These are phyloP conservation scores for Massarina eburnea DNA, from an alignment of 2,329 filamentous ascomycete genomes.

Conservation along the genomic window DNA sequence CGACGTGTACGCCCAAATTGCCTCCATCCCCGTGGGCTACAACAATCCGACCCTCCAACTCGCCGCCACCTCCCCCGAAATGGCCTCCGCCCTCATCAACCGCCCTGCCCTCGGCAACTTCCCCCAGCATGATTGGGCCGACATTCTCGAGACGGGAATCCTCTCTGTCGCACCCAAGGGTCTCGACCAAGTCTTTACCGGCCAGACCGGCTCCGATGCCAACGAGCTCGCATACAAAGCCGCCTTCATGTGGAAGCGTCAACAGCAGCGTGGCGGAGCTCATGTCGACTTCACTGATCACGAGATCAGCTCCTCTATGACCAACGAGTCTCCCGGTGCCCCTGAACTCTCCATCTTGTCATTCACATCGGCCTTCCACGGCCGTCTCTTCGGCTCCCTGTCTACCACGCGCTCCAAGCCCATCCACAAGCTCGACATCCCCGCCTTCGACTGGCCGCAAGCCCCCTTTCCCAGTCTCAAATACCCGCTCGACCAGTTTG, in stretches of 20 bases:
- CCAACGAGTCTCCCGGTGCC: slow-evolving; percentile 76
- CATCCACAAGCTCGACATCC: slow-evolving; percentile 93
- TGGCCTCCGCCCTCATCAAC: slow-evolving; percentile 81
- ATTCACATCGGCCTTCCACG: slow-evolving; percentile 88
- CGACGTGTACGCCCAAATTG: slow-evolving; percentile 88
- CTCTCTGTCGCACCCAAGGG: slow-evolving; percentile 82
- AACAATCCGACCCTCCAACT: slow-evolving; percentile 78
- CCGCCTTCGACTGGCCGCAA: slow-evolving; percentile 93
- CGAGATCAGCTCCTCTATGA: slow-evolving; percentile 75
- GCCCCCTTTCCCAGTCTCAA: slow-evolving; percentile 82
- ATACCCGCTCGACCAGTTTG: slow-evolving; percentile 82
- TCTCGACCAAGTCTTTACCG: slow-evolving; percentile 86
- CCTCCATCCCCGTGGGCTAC: slow-evolving; percentile 89
- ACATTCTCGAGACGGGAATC: slow-evolving; percentile 76
- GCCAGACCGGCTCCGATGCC: slow-evolving; percentile 84
- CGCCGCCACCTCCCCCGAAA: slow-evolving; percentile 73
- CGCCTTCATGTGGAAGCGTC: slow-evolving; percentile 88
- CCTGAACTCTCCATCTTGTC: slow-evolving; percentile 82
- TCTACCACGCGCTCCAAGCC: slow-evolving; percentile 90
- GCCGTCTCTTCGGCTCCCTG: slow-evolving; percentile 82
- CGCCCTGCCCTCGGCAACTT: slow-evolving; percentile 89
- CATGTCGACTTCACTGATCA: slow-evolving; percentile 76
- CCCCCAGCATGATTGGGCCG: slow-evolving; percentile 79
- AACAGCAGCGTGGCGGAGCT: slow-evolving; percentile 76
- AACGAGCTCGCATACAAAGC: slow-evolving; percentile 96